Percentiles rank a stretch among this genome's conserved stretches.
Conservation (phyloP, 768 basidiomycete species). For the Mycena leptocephala region DNA sequence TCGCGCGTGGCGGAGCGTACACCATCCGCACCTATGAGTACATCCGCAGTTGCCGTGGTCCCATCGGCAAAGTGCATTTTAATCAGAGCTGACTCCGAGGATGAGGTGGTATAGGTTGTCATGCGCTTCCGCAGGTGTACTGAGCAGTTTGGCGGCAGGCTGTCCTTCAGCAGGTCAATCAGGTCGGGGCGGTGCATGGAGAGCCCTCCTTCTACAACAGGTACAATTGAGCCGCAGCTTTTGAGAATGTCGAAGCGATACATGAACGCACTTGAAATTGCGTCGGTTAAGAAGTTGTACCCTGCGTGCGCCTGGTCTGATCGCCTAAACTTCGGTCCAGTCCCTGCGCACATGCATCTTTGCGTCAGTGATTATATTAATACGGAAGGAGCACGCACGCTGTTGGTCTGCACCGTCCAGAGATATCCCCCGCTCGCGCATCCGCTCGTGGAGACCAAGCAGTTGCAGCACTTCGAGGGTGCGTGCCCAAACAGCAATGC, state of each 20-base stretch:
- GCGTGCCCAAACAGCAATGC: conserved; percentile 17
- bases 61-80: conserved; percentile 13
- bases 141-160: conserved; percentile 15
- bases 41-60: conserved; percentile 12
- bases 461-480: conserved; percentile 23
- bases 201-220: conserved; percentile 20
- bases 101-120: conserved; percentile 10
- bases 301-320: conserved; percentile 17
- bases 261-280: conserved; percentile 17
- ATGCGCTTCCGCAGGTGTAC: conserved; percentile 12
- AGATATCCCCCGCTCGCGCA: conserved; percentile 15
- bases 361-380: conserved; percentile 12
- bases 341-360: conserved; percentile 4
- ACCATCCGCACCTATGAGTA: conserved; percentile 21
- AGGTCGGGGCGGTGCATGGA: conserved; percentile 22
- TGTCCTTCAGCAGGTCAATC: conserved; percentile 21
- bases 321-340: conserved; percentile 22
- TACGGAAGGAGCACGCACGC: conserved; percentile 17
- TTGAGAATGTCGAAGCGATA: conserved; percentile 14
- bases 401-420: conserved; percentile 15
- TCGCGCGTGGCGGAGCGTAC: conserved; percentile 9
- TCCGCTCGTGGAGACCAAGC: conserved; percentile 15
- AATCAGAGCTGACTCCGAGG: background rate
- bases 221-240: conserved; percentile 14
- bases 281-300: conserved; percentile 21